phyloP scores from a whole-genome alignment of 306 rosid species.

The Casuarina cunninghamiana region DNA sequence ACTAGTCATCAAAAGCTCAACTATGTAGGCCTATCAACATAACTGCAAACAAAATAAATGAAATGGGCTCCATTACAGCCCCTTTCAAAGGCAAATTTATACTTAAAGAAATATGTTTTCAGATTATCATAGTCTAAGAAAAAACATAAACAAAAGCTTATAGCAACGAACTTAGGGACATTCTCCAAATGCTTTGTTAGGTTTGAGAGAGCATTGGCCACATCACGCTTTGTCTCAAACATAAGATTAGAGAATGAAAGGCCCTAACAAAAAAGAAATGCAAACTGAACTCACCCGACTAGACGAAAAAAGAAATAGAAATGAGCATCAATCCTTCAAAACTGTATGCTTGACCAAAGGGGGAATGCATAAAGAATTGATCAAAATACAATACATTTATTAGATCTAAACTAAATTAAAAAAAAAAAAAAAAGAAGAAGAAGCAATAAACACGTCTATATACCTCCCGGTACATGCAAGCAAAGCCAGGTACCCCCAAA shows the following conservation, averaged over 20 bases:
- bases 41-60: not conserved
- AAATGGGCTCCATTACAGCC: not conserved
- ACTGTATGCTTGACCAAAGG: not conserved
- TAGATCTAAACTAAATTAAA: too few species aligned
- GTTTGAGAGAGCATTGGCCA: conserved; percentile 84
- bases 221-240: conserved; percentile 84
- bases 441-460: too few species aligned
- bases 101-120: conserved; percentile 2
- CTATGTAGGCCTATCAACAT: not conserved
- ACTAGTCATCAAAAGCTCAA: not conserved
- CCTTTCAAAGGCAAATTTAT: not conserved
- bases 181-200: conserved; percentile 80
- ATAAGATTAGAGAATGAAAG: conserved; percentile 82
- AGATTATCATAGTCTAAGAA: not conserved
- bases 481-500: too few species aligned
- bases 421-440: too few species aligned
- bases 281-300: not conserved
- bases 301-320: not conserved
- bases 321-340: not conserved
- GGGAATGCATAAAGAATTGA: too few species aligned
- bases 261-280: conserved; percentile 55
- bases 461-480: too few species aligned
- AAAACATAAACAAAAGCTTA: conserved; percentile 38
- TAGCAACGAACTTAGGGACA: conserved; percentile 80
- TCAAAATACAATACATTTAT: too few species aligned